These are phyloP conservation scores for Fonsecaea monophora DNA, from an alignment of 2,329 filamentous ascomycete species.

Conservation along the genomic window DNA sequence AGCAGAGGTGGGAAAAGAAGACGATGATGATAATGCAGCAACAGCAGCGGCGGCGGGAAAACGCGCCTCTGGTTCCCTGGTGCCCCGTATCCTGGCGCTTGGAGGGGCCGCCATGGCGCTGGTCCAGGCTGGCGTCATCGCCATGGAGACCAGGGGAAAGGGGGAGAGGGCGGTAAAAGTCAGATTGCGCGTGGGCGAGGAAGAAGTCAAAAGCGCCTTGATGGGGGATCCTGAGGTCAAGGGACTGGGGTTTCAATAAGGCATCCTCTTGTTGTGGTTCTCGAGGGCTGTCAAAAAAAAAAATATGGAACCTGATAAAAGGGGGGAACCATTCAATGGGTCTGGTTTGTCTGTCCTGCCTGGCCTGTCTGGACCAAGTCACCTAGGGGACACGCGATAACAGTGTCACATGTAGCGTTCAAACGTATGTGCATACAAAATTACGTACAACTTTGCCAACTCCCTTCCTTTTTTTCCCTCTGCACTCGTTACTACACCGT, in stretches of 20 bases:
- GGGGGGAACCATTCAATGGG: too few species aligned
- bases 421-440: background rate
- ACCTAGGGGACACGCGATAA: too few species aligned
- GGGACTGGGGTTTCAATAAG: constrained; percentile 68
- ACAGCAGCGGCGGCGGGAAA: constrained; percentile 25
- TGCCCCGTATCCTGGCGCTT: constrained; percentile 64
- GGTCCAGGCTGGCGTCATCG: constrained; percentile 84
- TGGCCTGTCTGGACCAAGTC: too few species aligned
- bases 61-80: constrained; percentile 40
- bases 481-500: constrained; percentile 16
- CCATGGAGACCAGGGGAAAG: constrained; percentile 75
- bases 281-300: too few species aligned
- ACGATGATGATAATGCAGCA: too few species aligned
- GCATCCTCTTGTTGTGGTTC: background rate
- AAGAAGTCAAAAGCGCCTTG: constrained; percentile 87
- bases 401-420: background rate
- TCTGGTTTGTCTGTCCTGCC: too few species aligned
- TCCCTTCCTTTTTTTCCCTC: too few species aligned
- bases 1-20: constrained; percentile 29
- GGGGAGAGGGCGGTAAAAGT: constrained; percentile 89
- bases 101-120: constrained; percentile 79
- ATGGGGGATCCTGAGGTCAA: constrained; percentile 87
- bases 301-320: too few species aligned
- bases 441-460: too few species aligned
- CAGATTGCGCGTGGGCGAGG: constrained; percentile 82